phyloP scores from a whole-genome alignment of 192 early-diverging fungal species.

The Phlyctochytrium bullatum region DNA sequence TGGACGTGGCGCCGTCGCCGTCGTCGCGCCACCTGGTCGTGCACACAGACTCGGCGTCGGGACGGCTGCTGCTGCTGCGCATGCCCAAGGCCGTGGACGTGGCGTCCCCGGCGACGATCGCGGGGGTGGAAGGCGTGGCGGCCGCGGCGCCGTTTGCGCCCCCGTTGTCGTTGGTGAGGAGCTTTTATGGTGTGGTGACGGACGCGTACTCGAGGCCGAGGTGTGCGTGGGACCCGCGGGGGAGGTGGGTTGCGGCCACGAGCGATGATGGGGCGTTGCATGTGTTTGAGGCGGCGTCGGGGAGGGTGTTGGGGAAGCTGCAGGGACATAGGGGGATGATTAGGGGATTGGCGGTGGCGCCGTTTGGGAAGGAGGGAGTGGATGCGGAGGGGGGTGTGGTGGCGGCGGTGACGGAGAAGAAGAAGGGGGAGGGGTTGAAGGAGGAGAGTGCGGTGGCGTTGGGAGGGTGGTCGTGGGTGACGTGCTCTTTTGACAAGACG shows the following conservation, averaged over 20 bases:
- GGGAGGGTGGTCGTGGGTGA: neutral
- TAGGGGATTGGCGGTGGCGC: slow-evolving; percentile 34
- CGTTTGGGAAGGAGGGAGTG: no score
- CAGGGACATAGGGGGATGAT: slow-evolving; percentile 59
- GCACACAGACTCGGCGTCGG: slow-evolving; percentile 67
- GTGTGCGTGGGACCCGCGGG: slow-evolving; percentile 58
- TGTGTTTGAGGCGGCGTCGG: slow-evolving; percentile 49
- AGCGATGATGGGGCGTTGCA: slow-evolving; percentile 59
- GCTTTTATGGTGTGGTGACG: slow-evolving; percentile 60
- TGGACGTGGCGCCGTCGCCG: slow-evolving; percentile 59
- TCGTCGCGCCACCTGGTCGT: slow-evolving; percentile 54
- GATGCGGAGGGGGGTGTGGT: no score
- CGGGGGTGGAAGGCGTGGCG: neutral
- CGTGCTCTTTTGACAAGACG: slow-evolving; percentile 3
- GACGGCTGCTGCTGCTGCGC: slow-evolving; percentile 63
- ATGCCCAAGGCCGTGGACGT: slow-evolving; percentile 27
- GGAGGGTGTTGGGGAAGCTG: slow-evolving; percentile 44
- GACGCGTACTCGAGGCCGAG: slow-evolving; percentile 67
- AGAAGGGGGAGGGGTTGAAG: no score
- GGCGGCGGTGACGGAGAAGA: no score
- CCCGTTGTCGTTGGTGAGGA: slow-evolving; percentile 44
- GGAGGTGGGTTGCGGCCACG: slow-evolving; percentile 62
- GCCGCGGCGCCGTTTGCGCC: neutral
- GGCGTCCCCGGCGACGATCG: neutral
- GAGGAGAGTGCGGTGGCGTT: no score